Conservation (phyloP, 1,139 yeast genomes). For the Zhuliangozyma blackwelliae region DNA sequence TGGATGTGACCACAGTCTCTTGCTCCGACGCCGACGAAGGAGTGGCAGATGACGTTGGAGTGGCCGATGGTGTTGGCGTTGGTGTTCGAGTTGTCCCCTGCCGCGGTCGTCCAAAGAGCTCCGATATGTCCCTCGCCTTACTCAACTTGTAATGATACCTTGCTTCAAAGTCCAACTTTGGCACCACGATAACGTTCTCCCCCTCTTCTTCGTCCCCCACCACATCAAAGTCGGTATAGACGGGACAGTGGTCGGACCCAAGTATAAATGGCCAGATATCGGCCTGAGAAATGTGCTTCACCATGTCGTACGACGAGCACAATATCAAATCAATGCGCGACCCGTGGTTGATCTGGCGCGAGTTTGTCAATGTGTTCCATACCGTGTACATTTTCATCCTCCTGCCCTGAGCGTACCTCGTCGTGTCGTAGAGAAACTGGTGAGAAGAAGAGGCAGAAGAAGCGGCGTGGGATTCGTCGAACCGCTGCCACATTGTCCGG, state of each 20-base stretch:
- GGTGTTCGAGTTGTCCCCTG: too few relatives aligned
- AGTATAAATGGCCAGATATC: slow-evolving; percentile 64
- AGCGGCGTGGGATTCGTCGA: not conserved
- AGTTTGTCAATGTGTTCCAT: slow-evolving; percentile 79
- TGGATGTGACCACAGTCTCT: not conserved
- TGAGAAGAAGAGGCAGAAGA: not conserved
- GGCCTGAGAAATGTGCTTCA: slow-evolving; percentile 34
- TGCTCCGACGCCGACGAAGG: not conserved
- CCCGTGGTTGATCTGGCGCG: slow-evolving; percentile 83
- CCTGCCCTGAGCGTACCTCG: slow-evolving; percentile 55
- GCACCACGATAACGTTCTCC: slow-evolving; percentile 2
- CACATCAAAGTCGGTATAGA: slow-evolving; percentile 60
- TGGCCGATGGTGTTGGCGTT: too few relatives aligned
- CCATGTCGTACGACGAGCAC: slow-evolving; percentile 8
- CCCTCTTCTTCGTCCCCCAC: slow-evolving; percentile 3
- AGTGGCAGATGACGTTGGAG: too few relatives aligned
- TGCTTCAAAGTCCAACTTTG: slow-evolving; percentile 52
- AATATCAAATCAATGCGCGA: slow-evolving; percentile 77
- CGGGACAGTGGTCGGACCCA: slow-evolving; percentile 97
- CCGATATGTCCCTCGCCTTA: slow-evolving; percentile 48
- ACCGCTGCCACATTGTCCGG: slow-evolving; percentile 12
- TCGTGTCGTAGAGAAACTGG: slow-evolving; percentile 55
- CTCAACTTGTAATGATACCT: slow-evolving; percentile 44
- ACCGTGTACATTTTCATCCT: slow-evolving; percentile 75
- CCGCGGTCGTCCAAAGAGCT: too few relatives aligned